These are phyloP conservation scores for Polychaeton citri DNA, from an alignment of 2,329 filamentous ascomycete species.

Conservation along the genomic window DNA sequence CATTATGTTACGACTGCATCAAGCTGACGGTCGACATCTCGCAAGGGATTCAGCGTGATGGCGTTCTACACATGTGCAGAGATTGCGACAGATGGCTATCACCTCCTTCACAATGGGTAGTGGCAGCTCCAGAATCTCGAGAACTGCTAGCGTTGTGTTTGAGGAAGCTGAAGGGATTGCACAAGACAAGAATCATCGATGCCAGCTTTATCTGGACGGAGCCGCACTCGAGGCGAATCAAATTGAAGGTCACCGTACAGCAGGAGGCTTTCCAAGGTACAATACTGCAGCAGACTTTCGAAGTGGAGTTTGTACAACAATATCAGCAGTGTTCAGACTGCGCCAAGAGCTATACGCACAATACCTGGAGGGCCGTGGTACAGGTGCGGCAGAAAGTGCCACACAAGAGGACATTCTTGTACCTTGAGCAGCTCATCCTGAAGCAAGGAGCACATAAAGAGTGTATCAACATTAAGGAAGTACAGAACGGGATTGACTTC, in stretches of 20 bases:
- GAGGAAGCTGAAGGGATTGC: slow-evolving; percentile 70
- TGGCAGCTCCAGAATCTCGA: slow-evolving; percentile 72
- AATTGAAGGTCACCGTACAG: slow-evolving; percentile 92
- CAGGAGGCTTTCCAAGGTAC: slow-evolving; percentile 52
- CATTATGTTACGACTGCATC: slow-evolving; percentile 90
- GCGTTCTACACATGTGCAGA: slow-evolving; percentile 76
- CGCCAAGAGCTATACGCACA: slow-evolving; percentile 88
- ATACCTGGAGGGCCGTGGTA: slow-evolving; percentile 85
- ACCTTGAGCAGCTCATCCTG: slow-evolving; percentile 85
- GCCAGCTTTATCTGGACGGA: slow-evolving; percentile 98
- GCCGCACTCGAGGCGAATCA: slow-evolving; percentile 82
- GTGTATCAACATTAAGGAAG: slow-evolving; percentile 96
- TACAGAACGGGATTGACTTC: slow-evolving; percentile 91
- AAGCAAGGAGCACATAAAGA: slow-evolving; percentile 87
- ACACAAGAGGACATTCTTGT: slow-evolving; percentile 78
- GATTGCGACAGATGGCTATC: slow-evolving; percentile 92
- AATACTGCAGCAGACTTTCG: slow-evolving; percentile 82
- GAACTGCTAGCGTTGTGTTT: slow-evolving; percentile 87
- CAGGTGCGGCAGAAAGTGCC: slow-evolving; percentile 95
- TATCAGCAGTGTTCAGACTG: slow-evolving; percentile 93
- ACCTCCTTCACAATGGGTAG: slow-evolving; percentile 75
- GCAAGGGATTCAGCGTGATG: slow-evolving; percentile 79
- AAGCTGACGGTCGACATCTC: slow-evolving; percentile 92
- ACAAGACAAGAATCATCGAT: slow-evolving; percentile 88
- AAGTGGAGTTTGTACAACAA: slow-evolving; percentile 82